Conservation (phyloP, 1,284 basidiomycete genomes). For the Fomitopsis betulina region DNA sequence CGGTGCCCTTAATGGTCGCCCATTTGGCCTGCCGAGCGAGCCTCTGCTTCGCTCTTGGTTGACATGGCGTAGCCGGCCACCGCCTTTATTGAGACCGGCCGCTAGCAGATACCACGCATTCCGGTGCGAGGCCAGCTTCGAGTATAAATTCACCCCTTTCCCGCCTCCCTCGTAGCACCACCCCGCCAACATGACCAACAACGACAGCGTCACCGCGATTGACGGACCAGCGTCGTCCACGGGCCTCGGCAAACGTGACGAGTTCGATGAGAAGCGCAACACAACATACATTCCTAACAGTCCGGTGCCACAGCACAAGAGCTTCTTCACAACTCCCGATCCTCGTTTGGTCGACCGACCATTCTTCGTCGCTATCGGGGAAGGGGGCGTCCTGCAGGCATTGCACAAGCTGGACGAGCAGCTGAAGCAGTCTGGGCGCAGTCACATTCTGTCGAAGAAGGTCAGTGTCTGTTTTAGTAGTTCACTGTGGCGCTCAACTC, state of each 20-base stretch:
- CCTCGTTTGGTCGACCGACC: constrained; percentile 45
- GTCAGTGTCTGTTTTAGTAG: constrained; percentile 7
- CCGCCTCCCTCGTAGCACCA: too few species aligned
- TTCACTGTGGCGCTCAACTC: neutral
- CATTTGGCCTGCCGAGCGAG: too few species aligned
- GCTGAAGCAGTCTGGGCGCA: constrained; percentile 52
- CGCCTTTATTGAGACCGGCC: neutral
- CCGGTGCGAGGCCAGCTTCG: neutral
- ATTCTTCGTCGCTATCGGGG: constrained; percentile 65
- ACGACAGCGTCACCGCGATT: neutral
- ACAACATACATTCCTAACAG: too few species aligned
- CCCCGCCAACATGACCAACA: neutral
- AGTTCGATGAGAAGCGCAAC: neutral
- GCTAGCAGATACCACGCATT: neutral
- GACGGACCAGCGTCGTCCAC: neutral
- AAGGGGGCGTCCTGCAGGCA: constrained; percentile 58
- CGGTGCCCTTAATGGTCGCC: too few species aligned
- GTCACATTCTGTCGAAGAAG: constrained; percentile 40
- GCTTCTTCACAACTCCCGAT: constrained; percentile 20
- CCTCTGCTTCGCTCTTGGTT: neutral
- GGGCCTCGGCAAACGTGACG: neutral
- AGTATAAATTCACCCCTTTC: neutral
- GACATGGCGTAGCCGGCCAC: neutral
- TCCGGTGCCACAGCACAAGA: neutral
- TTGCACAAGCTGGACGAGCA: constrained; percentile 61